phyloP scores from a whole-genome alignment of 768 basidiomycete species.

The Podaxis sp. region DNA sequence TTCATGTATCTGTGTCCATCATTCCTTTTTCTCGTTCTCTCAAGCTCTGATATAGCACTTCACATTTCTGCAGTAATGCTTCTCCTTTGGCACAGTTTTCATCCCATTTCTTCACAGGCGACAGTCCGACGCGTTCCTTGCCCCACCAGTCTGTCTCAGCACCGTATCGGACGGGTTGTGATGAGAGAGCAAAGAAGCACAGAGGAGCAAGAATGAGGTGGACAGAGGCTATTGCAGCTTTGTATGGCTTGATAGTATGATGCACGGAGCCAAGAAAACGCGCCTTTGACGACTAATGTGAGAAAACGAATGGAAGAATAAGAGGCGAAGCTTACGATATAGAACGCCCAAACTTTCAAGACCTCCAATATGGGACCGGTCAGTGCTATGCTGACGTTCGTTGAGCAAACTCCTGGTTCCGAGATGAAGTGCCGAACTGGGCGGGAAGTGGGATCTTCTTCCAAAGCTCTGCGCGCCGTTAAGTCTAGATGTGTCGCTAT shows the following conservation, averaged over 20 bases:
- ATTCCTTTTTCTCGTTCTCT: conserved; percentile 24
- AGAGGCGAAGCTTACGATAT: conserved; percentile 47
- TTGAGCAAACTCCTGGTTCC: conserved; percentile 69
- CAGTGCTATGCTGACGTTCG: conserved; percentile 54
- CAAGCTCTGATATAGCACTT: conserved; percentile 44
- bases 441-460: conserved; percentile 12
- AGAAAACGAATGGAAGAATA: background rate
- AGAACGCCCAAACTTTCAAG: conserved; percentile 56
- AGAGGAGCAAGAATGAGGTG: conserved; percentile 65
- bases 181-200: conserved; percentile 41
- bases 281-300: conserved; percentile 41
- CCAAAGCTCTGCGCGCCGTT: conserved; percentile 25
- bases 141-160: conserved; percentile 61
- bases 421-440: conserved; percentile 56
- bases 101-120: conserved; percentile 50
- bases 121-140: conserved; percentile 45
- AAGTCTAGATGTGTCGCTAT: conserved; percentile 55
- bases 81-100: conserved; percentile 44
- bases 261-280: conserved; percentile 66
- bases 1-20: conserved; percentile 11
- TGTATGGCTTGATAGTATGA: conserved; percentile 60
- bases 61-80: conserved; percentile 52
- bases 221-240: conserved; percentile 65
- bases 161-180: conserved; percentile 46
- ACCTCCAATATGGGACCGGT: conserved; percentile 42